Evolutionary conservation across 1,139 yeast species (phyloP), one percentile per base, ranked within the genome.

Genomic region (Ogataea hybrid): DNA sequence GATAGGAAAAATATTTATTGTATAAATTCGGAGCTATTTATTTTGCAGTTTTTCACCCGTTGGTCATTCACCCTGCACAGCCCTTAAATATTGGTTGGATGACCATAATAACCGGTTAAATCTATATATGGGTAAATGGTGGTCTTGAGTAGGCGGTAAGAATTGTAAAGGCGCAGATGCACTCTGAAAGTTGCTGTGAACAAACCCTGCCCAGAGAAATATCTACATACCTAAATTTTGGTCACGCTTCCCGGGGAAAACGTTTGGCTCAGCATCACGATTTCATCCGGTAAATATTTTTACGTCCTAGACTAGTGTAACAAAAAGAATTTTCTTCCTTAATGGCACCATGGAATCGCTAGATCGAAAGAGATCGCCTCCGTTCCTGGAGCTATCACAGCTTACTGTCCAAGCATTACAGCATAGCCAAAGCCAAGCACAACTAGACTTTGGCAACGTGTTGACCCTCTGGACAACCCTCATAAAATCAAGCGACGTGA

Each of bases 401-500:
- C 56, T 63, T 10, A 64, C 68, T 2, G 49, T 66, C 17, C 56
- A 58, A 34, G 41, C 47, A 23, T 48, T 64, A 25, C 62, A 60
- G 39, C 59, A 61, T 3, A 51, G 52, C 25, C 43, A 43, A 22
- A 43, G 36, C 21, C 49, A 43, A 27, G 39, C 50, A n/a, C 58
- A 58, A 2, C 47, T 73, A 14, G 75, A 73, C 38, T 63, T 75
- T 17, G 69, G 68, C 43, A 70, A 71, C 44, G 66, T 75, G 6
- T 59, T 70, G 33, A 63, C 73, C 14, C 63, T 75, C 37, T 75
- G 80, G 79, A 64, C 73, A 10, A 77, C 79, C 6, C 63, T 77
- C 39, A 69, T 78, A n/a, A 75, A 74, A 48, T 75, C 80, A 32
- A 70, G 78, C 15, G 69, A 71, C 43, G 67, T 67, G 45, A 67